These are phyloP conservation scores for Citeromyces hawaiiensis DNA, from an alignment of 1,139 yeast species.

Conservation along the genomic window DNA sequence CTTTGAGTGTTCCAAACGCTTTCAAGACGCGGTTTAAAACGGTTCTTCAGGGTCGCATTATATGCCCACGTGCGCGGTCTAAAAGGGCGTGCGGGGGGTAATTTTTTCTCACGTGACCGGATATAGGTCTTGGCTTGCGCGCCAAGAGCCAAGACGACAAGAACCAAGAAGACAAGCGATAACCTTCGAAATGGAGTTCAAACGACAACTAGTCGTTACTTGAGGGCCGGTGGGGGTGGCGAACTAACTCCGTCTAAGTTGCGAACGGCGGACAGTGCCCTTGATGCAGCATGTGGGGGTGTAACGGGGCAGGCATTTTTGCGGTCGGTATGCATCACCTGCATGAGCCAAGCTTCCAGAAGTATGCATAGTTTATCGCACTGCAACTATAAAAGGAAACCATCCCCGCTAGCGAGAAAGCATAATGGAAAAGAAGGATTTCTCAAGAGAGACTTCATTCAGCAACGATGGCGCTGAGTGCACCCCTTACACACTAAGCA, in stretches of 20 bases:
- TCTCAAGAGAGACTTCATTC: neutral
- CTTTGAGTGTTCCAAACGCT: no score
- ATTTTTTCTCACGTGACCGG: neutral
- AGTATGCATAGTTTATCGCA: neutral
- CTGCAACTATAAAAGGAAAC: neutral
- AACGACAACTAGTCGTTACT: no score
- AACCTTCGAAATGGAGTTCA: no score
- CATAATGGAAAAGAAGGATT: neutral
- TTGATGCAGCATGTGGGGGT: neutral
- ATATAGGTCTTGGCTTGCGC: neutral
- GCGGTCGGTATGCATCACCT: neutral
- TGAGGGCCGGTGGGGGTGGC: no score
- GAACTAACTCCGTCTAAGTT: no score
- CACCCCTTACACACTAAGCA: slow-evolving; percentile 18
- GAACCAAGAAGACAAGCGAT: no score
- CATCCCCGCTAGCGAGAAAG: neutral
- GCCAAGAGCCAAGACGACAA: neutral
- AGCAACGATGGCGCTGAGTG: slow-evolving; percentile 1
- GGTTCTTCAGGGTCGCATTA: neutral
- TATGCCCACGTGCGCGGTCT: neutral
- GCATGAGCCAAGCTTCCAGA: neutral
- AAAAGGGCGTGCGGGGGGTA: neutral
- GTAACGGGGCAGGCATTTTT: no score
- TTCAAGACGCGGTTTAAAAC: no score
- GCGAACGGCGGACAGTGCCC: neutral